Percentiles rank a stretch among this genome's conserved stretches.
These are phyloP conservation scores for Trichoderma erinaceum DNA, from an alignment of 495 filamentous ascomycete species.

Conservation along the genomic window DNA sequence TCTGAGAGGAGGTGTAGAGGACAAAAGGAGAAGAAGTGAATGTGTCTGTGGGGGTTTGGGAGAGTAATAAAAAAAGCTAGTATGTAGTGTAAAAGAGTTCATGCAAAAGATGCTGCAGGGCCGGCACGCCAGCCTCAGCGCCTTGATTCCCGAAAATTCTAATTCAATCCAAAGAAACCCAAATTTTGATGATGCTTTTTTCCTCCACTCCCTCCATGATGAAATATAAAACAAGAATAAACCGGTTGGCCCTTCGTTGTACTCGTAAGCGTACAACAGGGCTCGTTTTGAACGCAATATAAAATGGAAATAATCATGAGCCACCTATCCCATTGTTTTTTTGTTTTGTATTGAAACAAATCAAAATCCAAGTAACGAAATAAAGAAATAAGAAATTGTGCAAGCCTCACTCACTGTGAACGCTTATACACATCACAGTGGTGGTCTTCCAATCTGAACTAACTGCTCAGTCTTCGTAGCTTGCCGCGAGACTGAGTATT, in stretches of 20 bases:
- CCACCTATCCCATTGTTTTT: background rate
- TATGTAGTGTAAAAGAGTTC: constrained; percentile 1
- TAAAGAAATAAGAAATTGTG: background rate
- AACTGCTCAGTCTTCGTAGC: background rate
- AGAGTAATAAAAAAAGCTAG: background rate
- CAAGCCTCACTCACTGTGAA: background rate
- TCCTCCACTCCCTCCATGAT: constrained; percentile 1
- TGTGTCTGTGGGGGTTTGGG: background rate
- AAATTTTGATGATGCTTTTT: background rate
- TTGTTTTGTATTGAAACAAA: background rate
- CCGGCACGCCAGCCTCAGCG: background rate
- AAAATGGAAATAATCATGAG: background rate
- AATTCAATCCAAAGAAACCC: background rate
- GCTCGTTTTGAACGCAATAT: background rate
- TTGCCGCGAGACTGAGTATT: background rate
- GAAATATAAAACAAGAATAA: background rate
- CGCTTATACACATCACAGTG: background rate
- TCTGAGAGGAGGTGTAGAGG: background rate
- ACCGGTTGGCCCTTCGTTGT: background rate
- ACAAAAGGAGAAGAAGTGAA: background rate
- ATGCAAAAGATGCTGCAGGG: background rate
- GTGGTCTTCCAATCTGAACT: background rate
- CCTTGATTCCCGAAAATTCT: background rate
- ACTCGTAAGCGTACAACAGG: constrained; percentile 1
- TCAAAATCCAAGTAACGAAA: background rate